Evolutionary conservation across 2,329 filamentous ascomycete genomes (phyloP).

Genomic region (Cercospora sp.): DNA sequence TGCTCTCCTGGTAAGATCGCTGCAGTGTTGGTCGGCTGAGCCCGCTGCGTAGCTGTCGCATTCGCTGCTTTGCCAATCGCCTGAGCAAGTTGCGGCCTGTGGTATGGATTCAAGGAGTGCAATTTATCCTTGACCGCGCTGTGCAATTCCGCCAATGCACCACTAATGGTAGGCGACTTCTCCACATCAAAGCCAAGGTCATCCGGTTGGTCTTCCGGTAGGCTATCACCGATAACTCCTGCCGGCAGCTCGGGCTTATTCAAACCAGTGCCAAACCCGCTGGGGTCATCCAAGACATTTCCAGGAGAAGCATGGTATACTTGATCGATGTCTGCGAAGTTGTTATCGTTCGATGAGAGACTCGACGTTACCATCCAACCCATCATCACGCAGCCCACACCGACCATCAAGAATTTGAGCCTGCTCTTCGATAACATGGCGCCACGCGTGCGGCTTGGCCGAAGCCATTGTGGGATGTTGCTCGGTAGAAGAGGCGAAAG

Average conservation of each 20-base stretch:
- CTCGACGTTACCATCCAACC: conserved; percentile 37
- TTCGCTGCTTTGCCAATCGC: neutral
- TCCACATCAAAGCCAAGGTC: neutral
- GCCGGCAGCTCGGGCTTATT: conserved; percentile 9
- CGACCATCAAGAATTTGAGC: conserved; percentile 31
- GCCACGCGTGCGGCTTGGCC: conserved; percentile 21
- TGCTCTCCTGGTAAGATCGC: conserved; percentile 26
- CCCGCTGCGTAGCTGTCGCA: neutral
- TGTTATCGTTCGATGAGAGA: conserved; percentile 21
- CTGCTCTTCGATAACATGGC: conserved; percentile 26
- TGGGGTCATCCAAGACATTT: conserved; percentile 30
- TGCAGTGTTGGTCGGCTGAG: neutral
- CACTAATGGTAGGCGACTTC: conserved; percentile 34
- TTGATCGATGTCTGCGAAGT: conserved; percentile 9
- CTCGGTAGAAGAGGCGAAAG: conserved; percentile 29
- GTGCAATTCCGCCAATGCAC: conserved; percentile 37
- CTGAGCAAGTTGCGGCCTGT: neutral
- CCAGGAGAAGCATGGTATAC: conserved; percentile 24
- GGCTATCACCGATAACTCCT: conserved; percentile 24
- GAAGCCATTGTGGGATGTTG: conserved; percentile 35
- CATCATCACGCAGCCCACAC: conserved; percentile 31
- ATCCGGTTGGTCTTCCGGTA: conserved; percentile 20
- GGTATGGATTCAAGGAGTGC: conserved; percentile 35
- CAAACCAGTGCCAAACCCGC: conserved; percentile 23
- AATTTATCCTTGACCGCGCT: conserved; percentile 37